Evolutionary conservation across 306 rosid species (phyloP), one percentile per base, ranked within the genome.

Genomic region (Quercus robur): DNA sequence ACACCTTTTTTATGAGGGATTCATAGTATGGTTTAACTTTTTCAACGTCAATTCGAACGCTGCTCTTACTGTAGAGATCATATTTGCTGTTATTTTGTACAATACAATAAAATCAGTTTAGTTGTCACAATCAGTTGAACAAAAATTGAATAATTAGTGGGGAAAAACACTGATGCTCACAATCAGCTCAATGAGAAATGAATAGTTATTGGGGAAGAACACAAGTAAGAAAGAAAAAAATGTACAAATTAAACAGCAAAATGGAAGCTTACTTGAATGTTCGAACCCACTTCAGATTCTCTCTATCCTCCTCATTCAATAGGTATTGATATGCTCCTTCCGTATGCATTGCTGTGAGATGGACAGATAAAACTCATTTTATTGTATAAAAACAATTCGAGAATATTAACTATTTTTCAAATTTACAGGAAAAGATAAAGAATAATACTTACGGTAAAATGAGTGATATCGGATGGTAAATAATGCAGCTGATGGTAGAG

Each of bases 391-490:
- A 18, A 38, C 46, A 38, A 1, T 13, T 19, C 2, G 9, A 28
- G 12, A 20, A 17, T 14, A 55, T 55, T 9, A 4, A 11, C 23
- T 23, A 21, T 18, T 21, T 41, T 44, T 15, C 38, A 33, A 46
- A 31, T 35, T 25, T 56, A 5, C 51, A 56, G 8, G 41, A 11
- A 2, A 10, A 1, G 1, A 1, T 74, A 19, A 18, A 41, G 61
- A 6, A 28, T 1, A 31, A 72, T 61, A 21, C 84, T 79, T 52
- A 84, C 88, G 77, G 64, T 87, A 87, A 73, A 84, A 84, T 4
- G 90, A 87, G 56, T 87, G 90, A 11, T 82, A 87, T 84, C 88
- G 77, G 20, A 84, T 77, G 18, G 85, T 82, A 64, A 84, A 84
- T 71, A 84, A 70, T 70, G 75, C 90, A 2, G 86, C 25, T 3